Evolutionary conservation across 2,329 filamentous ascomycete species (phyloP), one percentile per base, ranked within the genome.

Genomic region (Penicillium psychrosexuale): DNA sequence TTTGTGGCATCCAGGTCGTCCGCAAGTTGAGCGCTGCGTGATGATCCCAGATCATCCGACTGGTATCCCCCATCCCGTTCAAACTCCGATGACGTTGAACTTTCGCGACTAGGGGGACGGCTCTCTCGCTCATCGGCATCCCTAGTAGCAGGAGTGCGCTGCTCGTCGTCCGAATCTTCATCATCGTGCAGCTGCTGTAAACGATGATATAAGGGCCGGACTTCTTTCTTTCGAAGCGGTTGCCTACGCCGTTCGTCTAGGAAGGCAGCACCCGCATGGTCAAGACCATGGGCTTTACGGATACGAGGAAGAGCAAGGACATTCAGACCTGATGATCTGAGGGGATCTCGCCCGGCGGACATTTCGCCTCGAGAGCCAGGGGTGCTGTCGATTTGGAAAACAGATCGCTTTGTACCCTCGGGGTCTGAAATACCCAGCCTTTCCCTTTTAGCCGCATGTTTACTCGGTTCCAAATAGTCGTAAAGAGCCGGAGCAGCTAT

Each of bases 71-170:
- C 82, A 56, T 80, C 72, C 47, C 69, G 68, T 17, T 82, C 80
- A 42, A 78, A 82, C 2, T 78, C 75, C 31, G 80, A 80, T 15
- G 79, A 78, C 36, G 67, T 77, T 56, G 79, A 77, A 60, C 79
- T 84, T 69, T 82, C 79, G 39, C 88, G 90, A 71, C 90, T 96
- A 42, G 86, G 85, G 46, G 88, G 88, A 39, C 88, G 84, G 60
- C 90, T 96, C 57, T 94, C 92, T 33, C 86, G 85, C 61, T 94
- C 92, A 69, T 96, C 92, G 0, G 90, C 95, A 69, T 92, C 91
- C 43, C 87, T 82, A 12, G 83, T 84, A 46, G 86, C 74, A 12
- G 88, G 84, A 33, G 83, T 87, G 47, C 80, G 76, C 44, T 83
- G 83, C 60, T 97, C 91, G 62, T 95, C 92, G 61, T 96, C 92